phyloP scores from a whole-genome alignment of 169 alveolate genomes.

The Cryptosporidium tyzzeri region DNA sequence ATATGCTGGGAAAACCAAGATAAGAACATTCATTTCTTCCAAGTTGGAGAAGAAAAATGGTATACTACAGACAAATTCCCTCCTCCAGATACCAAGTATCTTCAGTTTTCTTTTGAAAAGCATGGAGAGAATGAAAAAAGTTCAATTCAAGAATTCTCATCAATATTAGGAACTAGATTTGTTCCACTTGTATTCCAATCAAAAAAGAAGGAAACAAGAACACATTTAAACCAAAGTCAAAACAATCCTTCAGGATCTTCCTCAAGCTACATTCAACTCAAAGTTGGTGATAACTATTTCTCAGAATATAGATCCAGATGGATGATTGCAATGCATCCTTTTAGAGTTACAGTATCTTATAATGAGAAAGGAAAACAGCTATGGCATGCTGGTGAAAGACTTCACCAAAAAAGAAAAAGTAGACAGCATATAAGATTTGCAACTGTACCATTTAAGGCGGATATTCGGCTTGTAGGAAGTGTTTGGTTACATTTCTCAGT shows the following conservation, averaged over 20 bases:
- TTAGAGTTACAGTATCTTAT: conserved; percentile 77
- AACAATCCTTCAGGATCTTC: background rate
- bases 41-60: conserved; percentile 81
- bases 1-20: conserved; percentile 79
- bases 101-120: conserved; percentile 71
- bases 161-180: conserved; percentile 45
- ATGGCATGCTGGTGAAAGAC: conserved; percentile 72
- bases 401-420: conserved; percentile 42
- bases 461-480: conserved; percentile 76
- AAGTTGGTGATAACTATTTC: conserved; percentile 66
- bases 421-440: conserved; percentile 74
- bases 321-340: conserved; percentile 83
- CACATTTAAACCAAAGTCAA: background rate
- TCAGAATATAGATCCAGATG: conserved; percentile 78
- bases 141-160: conserved; percentile 40
- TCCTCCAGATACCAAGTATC: conserved; percentile 64
- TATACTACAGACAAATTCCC: conserved; percentile 77
- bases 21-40: conserved; percentile 79
- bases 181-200: conserved; percentile 28
- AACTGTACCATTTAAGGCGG: conserved; percentile 53
- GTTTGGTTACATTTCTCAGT: conserved; percentile 76
- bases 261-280: conserved; percentile 54
- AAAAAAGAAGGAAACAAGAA: conserved; percentile 51
- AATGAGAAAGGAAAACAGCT: conserved; percentile 44
- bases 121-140: conserved; percentile 55